Conservation (phyloP, 495 filamentous ascomycete species). For the Sordaria brevicollis region DNA sequence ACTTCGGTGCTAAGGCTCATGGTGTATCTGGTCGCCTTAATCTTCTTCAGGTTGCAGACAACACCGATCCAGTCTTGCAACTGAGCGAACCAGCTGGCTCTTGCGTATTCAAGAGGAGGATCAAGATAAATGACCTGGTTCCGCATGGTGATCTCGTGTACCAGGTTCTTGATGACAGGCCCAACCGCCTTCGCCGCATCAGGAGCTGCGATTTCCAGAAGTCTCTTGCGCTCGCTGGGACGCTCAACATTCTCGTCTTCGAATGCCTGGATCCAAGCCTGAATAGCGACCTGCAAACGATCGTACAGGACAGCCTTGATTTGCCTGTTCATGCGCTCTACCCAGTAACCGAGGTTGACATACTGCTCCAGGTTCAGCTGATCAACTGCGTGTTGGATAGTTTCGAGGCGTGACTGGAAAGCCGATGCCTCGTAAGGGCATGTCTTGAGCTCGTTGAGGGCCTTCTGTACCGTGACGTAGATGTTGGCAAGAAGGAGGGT, state of each 20-base stretch:
- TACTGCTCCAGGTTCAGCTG: constrained; percentile 93
- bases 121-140: constrained; percentile 95
- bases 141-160: constrained; percentile 89
- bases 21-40: constrained; percentile 91
- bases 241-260: constrained; percentile 48
- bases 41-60: constrained; percentile 81
- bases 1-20: constrained; percentile 60
- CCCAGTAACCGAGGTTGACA: constrained; percentile 83
- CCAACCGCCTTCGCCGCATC: constrained; percentile 30
- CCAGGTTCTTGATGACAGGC: constrained; percentile 55
- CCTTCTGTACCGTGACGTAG: constrained; percentile 72
- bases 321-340: constrained; percentile 68
- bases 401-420: constrained; percentile 71
- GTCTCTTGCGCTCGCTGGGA: constrained; percentile 31
- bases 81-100: constrained; percentile 88
- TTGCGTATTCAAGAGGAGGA: constrained; percentile 81
- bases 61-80: constrained; percentile 88
- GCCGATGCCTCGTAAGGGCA: constrained; percentile 68
- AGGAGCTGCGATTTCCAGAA: constrained; percentile 21
- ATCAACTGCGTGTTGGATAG: constrained; percentile 81
- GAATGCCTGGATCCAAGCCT: constrained; percentile 77
- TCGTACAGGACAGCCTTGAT: constrained; percentile 68
- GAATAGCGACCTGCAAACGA: constrained; percentile 69
- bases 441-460: constrained; percentile 68
- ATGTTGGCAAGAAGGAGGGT: constrained; percentile 66